Base-by-base conservation (phyloP, 2,329 filamentous ascomycete species). In the Teratosphaeria epicoccoides region DNA sequence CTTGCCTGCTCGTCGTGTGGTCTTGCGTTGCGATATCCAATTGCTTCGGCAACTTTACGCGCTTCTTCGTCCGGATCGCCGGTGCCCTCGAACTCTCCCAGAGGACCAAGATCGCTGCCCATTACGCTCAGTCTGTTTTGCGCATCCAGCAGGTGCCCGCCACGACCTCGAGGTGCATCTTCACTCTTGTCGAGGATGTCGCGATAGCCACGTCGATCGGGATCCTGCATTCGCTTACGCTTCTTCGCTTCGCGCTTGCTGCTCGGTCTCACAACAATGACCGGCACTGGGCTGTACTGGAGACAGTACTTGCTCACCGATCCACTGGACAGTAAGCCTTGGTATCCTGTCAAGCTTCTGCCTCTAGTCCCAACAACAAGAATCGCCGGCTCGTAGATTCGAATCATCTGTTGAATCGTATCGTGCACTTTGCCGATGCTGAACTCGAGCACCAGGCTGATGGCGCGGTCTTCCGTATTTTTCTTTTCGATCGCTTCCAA, bases 281-380 rank as follows among this genome's bases (percentile, higher is more conserved):
- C 90, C 1, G 90, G 90, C 1, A 96, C 87, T 0, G 90, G 89
- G 1, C 87, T 95, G 67, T 95, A 90, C 66, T 96, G 90, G 11
- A 95, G 77, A 63, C 90, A 95, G 70, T 95, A 96, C 66, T 95
- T 95, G 24, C 88, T 94, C 44, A 95, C 90, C 0, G 87, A 93
- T 57, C 88, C 93, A 24, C 56, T 60, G 47, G 87, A 88, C 43
- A 95, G 79, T 25, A 95, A 75, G 46, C 88, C 87, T 66, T 95
- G 89, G 52, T 95, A 83, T 24, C 89, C 88, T 28, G 88, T 88
- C 1, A 95, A 76, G 33, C 85, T 91, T 50, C 88, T 81, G 45
- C 90, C 90, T 61, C 86, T 81, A 1, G 90, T 95, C 43, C 90
- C 90, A 14, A 96, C 90, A 24, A 96, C 85, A 22, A 96, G 78